Conservation (phyloP, 495 filamentous ascomycete genomes). For the Penicillium coffeae region DNA sequence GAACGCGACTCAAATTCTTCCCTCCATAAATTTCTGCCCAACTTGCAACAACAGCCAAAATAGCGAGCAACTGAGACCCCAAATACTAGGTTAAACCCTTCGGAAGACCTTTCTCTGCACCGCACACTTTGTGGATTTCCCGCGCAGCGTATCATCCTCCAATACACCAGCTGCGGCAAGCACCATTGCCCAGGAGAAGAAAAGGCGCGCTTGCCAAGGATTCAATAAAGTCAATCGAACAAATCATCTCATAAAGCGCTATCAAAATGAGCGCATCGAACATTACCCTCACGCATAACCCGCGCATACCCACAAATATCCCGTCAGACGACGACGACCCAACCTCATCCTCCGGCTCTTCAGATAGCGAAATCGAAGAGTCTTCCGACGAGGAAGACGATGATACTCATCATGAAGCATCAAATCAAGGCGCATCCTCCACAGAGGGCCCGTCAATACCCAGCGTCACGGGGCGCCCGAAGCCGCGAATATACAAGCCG, state of each 20-base stretch:
- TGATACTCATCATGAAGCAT: constrained; percentile 10
- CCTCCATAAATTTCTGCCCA: not conserved
- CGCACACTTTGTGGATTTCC: not conserved
- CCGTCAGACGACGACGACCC: constrained; percentile 35
- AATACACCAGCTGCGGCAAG: not conserved
- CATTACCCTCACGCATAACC: constrained; percentile 1
- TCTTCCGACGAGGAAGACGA: constrained; percentile 23
- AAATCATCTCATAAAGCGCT: not conserved
- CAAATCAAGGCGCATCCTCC: not conserved
- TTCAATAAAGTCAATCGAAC: not conserved
- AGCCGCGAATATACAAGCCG: constrained; percentile 34
- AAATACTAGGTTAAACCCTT: no score
- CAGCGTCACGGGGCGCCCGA: constrained; percentile 28
- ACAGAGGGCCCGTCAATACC: constrained; percentile 18
- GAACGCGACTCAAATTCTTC: constrained; percentile 11
- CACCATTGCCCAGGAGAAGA: not conserved
- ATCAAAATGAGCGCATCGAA: constrained; percentile 13
- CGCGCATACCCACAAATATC: not conserved
- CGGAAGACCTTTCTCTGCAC: no score
- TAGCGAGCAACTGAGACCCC: no score
- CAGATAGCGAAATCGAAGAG: constrained; percentile 24
- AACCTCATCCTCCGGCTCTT: constrained; percentile 39
- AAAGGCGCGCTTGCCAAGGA: no score
- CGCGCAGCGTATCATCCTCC: not conserved
- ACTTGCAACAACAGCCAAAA: not conserved